Percentiles rank a stretch among this genome's conserved stretches.
phyloP scores from a whole-genome alignment of 768 basidiomycete species.

The Dendrothele bispora region DNA sequence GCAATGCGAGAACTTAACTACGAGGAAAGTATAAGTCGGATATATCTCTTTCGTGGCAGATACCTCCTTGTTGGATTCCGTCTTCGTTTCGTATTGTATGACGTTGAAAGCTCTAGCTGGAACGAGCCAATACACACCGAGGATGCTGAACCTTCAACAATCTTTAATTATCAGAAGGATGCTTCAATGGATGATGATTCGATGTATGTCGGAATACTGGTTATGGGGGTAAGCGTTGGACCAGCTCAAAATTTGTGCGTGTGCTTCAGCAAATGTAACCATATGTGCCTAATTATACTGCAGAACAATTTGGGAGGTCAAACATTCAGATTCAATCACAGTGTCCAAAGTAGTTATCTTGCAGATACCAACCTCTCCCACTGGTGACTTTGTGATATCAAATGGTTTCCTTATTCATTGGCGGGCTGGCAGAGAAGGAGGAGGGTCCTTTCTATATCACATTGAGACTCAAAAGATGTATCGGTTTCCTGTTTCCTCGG shows the following conservation, averaged over 20 bases:
- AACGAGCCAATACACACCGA: background rate
- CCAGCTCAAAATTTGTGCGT: background rate
- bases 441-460: too few species aligned
- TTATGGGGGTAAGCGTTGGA: background rate
- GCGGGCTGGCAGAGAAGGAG: too few species aligned
- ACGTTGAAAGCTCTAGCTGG: background rate
- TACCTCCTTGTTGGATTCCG: background rate
- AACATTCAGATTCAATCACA: background rate
- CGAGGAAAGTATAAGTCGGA: background rate
- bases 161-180: background rate
- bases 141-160: background rate
- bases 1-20: background rate
- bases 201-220: background rate
- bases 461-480: background rate
- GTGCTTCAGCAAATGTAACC: background rate
- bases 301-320: background rate
- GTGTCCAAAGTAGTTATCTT: background rate
- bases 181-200: background rate
- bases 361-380: background rate
- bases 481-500: too few species aligned
- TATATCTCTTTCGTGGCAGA: background rate
- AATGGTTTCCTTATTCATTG: background rate
- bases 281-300: background rate
- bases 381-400: background rate
- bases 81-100: background rate